A percentile compares a stretch with the other conserved stretches of the same genome.
These are phyloP conservation scores for Calocybe indica DNA, from an alignment of 768 basidiomycete genomes.

Conservation along the genomic window DNA sequence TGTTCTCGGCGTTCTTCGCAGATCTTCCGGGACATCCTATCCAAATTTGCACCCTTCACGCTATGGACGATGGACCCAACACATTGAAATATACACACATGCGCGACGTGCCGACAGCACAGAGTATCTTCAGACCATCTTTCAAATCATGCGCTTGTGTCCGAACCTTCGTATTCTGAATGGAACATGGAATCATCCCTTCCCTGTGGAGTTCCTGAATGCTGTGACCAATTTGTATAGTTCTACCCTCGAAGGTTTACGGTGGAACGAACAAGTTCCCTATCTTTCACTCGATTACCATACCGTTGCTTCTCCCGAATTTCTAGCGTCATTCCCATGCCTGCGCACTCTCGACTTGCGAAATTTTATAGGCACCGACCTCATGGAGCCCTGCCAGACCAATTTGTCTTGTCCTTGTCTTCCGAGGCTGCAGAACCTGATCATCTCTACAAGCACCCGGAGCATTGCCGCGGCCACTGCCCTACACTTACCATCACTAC, in stretches of 20 bases:
- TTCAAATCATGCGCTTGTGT: slow-evolving; percentile 38
- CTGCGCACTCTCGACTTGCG: slow-evolving; percentile 43
- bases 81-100: slow-evolving; percentile 42
- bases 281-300: slow-evolving; percentile 11
- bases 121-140: slow-evolving; percentile 34
- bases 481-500: slow-evolving; percentile 36
- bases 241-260: slow-evolving; percentile 33
- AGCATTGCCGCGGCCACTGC: slow-evolving; percentile 31
- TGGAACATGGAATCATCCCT: slow-evolving; percentile 37
- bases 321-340: slow-evolving; percentile 33
- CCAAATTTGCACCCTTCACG: slow-evolving; percentile 6
- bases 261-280: slow-evolving; percentile 33
- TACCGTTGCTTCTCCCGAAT: slow-evolving; percentile 24
- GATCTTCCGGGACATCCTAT: slow-evolving; percentile 4
- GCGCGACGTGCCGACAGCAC: slow-evolving; percentile 31
- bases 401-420: slow-evolving; percentile 21
- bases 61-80: slow-evolving; percentile 42
- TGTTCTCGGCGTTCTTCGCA: slow-evolving; percentile 30
- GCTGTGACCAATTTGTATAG: slow-evolving; percentile 35
- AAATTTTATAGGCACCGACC: slow-evolving; percentile 25
- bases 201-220: slow-evolving; percentile 38
- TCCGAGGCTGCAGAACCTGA: slow-evolving; percentile 35
- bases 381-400: slow-evolving; percentile 9
- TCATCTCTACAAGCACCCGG: slow-evolving; percentile 32
- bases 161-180: slow-evolving; percentile 39